Percentiles rank a stretch among this genome's conserved stretches.
Conservation (phyloP, 2,329 filamentous ascomycete genomes). For the Chaetothyriales sp. region DNA sequence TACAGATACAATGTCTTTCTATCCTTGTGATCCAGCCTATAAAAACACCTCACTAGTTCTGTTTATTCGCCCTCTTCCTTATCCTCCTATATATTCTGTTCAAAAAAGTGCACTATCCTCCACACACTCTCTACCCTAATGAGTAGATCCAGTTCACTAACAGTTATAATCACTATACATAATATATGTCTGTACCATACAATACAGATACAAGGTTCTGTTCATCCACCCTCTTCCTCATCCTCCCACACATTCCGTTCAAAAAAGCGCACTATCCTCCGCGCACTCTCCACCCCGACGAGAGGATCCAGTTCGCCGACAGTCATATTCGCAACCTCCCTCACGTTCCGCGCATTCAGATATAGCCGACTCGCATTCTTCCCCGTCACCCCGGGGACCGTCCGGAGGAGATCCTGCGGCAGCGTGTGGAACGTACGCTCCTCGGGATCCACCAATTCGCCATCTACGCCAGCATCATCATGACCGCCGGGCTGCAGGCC, state of each 20-base stretch:
- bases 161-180: too few species aligned
- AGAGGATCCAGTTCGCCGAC: slow-evolving; percentile 56
- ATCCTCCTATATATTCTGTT: too few species aligned
- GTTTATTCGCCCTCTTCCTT: background rate
- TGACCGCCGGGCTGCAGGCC: slow-evolving; percentile 52
- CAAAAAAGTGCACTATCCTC: too few species aligned
- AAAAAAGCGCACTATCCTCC: slow-evolving; percentile 71
- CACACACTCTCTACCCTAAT: too few species aligned
- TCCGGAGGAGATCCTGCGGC: slow-evolving; percentile 78
- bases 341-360: slow-evolving; percentile 59
- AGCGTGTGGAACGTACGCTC: slow-evolving; percentile 64
- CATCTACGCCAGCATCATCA: slow-evolving; percentile 23
- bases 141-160: too few species aligned
- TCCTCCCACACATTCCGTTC: slow-evolving; percentile 43
- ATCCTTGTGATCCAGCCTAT: too few species aligned
- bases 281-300: slow-evolving; percentile 64
- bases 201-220: background rate
- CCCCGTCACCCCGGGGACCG: slow-evolving; percentile 70
- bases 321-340: slow-evolving; percentile 77
- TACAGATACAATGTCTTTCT: background rate
- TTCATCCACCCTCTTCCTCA: background rate
- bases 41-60: background rate
- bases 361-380: slow-evolving; percentile 63
- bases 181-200: too few species aligned
- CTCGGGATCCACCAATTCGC: slow-evolving; percentile 42